Base-by-base conservation (phyloP, 805 yeast genomes). In the Cyberlindnera americana region DNA sequence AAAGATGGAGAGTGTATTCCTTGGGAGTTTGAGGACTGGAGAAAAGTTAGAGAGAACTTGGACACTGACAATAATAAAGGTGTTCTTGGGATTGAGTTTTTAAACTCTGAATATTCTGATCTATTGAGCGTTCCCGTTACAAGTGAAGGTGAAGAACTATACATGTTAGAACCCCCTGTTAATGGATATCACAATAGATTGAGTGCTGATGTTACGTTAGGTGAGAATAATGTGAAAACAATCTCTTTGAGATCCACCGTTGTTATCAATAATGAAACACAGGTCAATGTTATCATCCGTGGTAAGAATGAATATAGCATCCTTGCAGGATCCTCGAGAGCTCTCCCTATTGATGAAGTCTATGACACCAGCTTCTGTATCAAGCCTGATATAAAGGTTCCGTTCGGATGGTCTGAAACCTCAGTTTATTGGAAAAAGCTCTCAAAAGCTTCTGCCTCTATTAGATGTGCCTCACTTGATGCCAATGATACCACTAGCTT, bases 11-110 rank as follows among this genome's bases (percentile, higher is more conserved):
- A 74, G 5, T 60, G 62, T 4, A 57, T 76, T 5, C 83, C 86
- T 1, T 93, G 98, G 97, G 80, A 89, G 29, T 95, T 95, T 66
- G 95, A 90, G 53, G 96, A 91, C 56, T 93, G 98, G 97, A 72
- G 86, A 46, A 72, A 72, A 22, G 75, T 89, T 18, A 80, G 99
- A 60, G 96, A 91, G 54, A 78, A 79, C 40, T 65, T 90, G 40
- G 81, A 77, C 45, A 75, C 83, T 4, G 83, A 83, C 40, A 77
- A 72, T 29, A 75, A 73, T 15, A 69, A 68, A n/a, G 81, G 78
- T 33, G 65, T 71, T 4, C 61, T 91, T 22, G 88, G 84, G 0
- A 69, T 90, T n/a, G 68, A 70, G 31, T 60, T 90, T 18, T 31
- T 74, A 3, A 79, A 69, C 28, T 71, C 85, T 0, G 65, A 65